Percentiles rank a stretch among this genome's conserved stretches.
These are phyloP conservation scores for Abelmoschus esculentus DNA, from an alignment of 345 rosid genomes.

Conservation along the genomic window DNA sequence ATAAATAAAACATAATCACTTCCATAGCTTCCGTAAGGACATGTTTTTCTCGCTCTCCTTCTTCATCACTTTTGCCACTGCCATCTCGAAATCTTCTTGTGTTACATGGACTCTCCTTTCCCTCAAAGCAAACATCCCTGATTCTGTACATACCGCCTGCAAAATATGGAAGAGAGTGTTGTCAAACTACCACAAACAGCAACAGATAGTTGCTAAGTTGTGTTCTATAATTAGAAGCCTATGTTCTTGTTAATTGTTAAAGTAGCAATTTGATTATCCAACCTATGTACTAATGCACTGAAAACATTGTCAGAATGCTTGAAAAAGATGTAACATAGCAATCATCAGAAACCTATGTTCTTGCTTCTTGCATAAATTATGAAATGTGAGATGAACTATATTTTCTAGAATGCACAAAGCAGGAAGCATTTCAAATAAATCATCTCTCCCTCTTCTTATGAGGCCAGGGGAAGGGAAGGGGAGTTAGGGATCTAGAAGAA, in stretches of 20 bases:
- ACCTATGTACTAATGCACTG: background rate
- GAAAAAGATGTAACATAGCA: background rate
- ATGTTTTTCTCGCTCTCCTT: slow-evolving; percentile 98
- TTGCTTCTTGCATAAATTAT: too few relatives aligned
- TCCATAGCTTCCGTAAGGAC: slow-evolving; percentile 97
- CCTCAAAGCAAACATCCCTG: slow-evolving; percentile 97
- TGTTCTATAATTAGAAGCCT: too few relatives aligned
- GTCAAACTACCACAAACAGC: background rate
- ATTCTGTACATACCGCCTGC: slow-evolving; percentile 99
- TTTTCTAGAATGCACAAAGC: background rate
- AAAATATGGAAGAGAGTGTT: background rate
- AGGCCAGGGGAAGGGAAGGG: too few relatives aligned
- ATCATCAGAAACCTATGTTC: background rate
- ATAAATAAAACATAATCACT: slow-evolving; percentile 29
- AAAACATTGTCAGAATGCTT: background rate
- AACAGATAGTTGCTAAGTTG: background rate
- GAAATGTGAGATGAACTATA: background rate
- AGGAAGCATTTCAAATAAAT: background rate
- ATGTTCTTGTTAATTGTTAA: background rate
- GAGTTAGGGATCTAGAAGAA: background rate
- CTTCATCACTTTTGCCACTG: slow-evolving; percentile 99
- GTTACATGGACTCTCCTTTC: slow-evolving; percentile 98
- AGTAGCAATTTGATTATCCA: background rate
- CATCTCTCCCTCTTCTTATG: background rate
- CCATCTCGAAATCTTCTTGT: slow-evolving; percentile 99